Conservation (phyloP, 2,329 filamentous ascomycete genomes). For the Ilyonectria robusta region DNA sequence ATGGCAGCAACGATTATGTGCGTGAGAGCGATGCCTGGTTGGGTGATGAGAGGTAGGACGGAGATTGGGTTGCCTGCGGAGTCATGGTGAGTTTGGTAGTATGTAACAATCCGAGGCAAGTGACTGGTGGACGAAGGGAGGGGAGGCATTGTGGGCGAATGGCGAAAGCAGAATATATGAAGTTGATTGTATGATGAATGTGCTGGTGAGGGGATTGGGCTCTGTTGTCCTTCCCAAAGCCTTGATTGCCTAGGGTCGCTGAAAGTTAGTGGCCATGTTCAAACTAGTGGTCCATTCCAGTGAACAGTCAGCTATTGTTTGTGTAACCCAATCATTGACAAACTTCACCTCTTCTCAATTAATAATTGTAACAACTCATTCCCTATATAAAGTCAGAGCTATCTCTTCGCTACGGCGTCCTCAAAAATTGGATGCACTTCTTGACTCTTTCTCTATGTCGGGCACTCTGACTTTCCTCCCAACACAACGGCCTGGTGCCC, state of each 20-base stretch:
- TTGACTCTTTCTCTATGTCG: slow-evolving; percentile 38
- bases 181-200: background rate
- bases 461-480: slow-evolving; percentile 43
- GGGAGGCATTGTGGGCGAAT: slow-evolving; percentile 49
- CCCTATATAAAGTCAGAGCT: background rate
- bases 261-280: slow-evolving; percentile 6
- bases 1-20: slow-evolving; percentile 91
- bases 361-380: background rate
- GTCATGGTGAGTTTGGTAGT: slow-evolving; percentile 70
- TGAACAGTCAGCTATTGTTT: background rate
- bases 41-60: slow-evolving; percentile 65
- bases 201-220: slow-evolving; percentile 2
- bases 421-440: slow-evolving; percentile 33
- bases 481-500: slow-evolving; percentile 50
- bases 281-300: background rate
- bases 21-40: slow-evolving; percentile 69
- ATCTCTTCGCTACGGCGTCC: background rate
- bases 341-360: background rate
- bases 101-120: slow-evolving; percentile 65
- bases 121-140: slow-evolving; percentile 46
- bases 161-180: slow-evolving; percentile 13
- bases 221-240: slow-evolving; percentile 1
- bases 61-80: slow-evolving; percentile 62
- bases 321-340: background rate
- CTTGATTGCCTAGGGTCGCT: slow-evolving; percentile 28